Evolutionary conservation across 2,329 filamentous ascomycete species (phyloP), one percentile per base, ranked within the genome.

Genomic region (Tolypocladium tundrense): DNA sequence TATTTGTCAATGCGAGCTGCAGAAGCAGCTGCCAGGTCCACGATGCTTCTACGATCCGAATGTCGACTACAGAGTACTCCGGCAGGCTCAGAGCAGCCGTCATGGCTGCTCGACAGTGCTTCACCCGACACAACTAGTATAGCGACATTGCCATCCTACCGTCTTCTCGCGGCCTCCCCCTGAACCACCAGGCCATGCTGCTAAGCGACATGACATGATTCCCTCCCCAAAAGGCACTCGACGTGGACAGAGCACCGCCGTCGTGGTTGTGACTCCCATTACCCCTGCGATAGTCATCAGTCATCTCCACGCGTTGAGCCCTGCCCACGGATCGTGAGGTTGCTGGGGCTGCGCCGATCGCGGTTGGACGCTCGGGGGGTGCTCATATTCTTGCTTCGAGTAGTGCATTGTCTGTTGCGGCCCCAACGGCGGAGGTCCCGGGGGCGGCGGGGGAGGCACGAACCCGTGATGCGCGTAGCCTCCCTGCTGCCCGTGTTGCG

Each of bases 351-450:
- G 75, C 13, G 67, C 58, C 57, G 69, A 62, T 48, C 68, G 67
- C 19, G 66, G 62, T 41, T 70, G 66, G 6, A 65, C 66, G 57
- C 66, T 66, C 63, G 74, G 67, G 60, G 71, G 63, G 59, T 70
- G 58, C 48, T 67, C 64, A 53, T 69, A 70, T 13, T 70, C 67
- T 53, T 72, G 70, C 35, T 68, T 68, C 8, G 73, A 72, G 62
- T 84, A 82, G 62, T 84, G 80, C 35, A 83, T 79, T 11, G 82
- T 86, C 68, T 86, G 83, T 67, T 86, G 83, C 39, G 82, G 81
- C 4, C 82, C 82, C 63, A 86, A 66, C 1, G 83, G 83, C 9
- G 83, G 83, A 4, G 83, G 83, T 0, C 82, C 83, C 0, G 84
- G 84, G 1, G 84, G 83, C 1, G 84, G 84, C 8, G 84, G 83